Evolutionary conservation across 2,329 filamentous ascomycete species (phyloP).

Genomic region (Xylariaceae sp.): DNA sequence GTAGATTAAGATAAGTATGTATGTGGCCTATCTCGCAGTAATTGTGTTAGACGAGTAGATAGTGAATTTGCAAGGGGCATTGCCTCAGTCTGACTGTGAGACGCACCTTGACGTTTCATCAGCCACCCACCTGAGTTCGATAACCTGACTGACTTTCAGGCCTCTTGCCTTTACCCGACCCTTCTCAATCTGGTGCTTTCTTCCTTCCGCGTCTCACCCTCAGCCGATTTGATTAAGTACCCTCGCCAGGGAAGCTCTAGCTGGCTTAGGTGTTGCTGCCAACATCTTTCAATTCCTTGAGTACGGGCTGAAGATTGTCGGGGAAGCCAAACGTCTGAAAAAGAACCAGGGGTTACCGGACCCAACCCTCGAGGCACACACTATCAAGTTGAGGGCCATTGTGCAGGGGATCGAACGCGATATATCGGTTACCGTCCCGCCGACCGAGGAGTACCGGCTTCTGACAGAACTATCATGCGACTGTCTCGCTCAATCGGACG

Average conservation of each 20-base stretch:
- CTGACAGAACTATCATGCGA: background rate
- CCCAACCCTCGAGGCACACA: background rate
- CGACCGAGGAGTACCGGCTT: background rate
- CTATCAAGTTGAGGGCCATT: background rate
- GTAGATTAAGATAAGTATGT: too few relatives aligned
- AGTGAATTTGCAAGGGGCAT: too few relatives aligned
- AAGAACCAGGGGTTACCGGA: background rate
- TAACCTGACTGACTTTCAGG: too few relatives aligned
- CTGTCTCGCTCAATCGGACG: background rate
- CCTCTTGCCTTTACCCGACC: too few relatives aligned
- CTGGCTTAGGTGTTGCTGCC: background rate
- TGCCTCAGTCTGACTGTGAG: too few relatives aligned
- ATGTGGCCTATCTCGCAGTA: too few relatives aligned
- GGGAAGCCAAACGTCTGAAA: background rate
- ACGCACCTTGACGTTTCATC: too few relatives aligned
- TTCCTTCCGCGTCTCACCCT: too few relatives aligned
- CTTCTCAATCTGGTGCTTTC: too few relatives aligned
- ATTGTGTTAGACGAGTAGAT: too few relatives aligned
- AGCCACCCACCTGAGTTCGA: too few relatives aligned
- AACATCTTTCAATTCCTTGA: background rate
- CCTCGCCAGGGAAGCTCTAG: background rate
- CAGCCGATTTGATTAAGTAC: too few relatives aligned
- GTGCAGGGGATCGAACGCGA: background rate
- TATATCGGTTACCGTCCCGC: background rate
- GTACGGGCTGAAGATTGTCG: background rate